phyloP scores from a whole-genome alignment of 352 stramenopile genomes.

The Phytophthora pistaciae region DNA sequence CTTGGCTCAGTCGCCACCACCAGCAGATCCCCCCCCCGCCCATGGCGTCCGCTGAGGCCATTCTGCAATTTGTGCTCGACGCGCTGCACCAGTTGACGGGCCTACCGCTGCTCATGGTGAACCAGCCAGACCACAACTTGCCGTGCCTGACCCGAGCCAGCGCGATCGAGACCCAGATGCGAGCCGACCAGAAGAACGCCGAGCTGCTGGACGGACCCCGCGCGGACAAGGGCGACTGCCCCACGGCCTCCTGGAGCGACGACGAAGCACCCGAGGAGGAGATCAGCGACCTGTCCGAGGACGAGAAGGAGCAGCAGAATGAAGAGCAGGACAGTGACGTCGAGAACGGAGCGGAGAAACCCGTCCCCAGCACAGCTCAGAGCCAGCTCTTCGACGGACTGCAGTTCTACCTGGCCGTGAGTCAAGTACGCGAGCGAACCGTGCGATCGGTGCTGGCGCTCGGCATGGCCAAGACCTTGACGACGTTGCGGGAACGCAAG shows the following conservation, averaged over 20 bases:
- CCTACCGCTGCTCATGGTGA: conserved; percentile 43
- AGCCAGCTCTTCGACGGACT: conserved; percentile 61
- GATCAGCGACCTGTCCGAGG: conserved; percentile 33
- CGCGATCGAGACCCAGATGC: conserved; percentile 27
- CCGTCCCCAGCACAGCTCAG: conserved; percentile 18
- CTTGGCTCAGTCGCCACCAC: conserved; percentile 25
- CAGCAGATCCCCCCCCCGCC: conserved; percentile 4
- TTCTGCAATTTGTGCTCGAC: conserved; percentile 50
- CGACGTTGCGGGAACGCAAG: conserved; percentile 37
- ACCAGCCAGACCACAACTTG: conserved; percentile 36
- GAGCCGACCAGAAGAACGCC: conserved; percentile 42
- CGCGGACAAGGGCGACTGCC: conserved; percentile 12
- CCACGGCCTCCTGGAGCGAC: conserved; percentile 28
- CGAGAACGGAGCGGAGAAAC: conserved; percentile 4
- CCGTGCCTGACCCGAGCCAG: conserved; percentile 25
- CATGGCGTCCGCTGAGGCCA: conserved; percentile 28
- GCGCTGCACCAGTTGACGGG: conserved; percentile 38
- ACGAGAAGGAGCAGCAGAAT: conserved; percentile 24
- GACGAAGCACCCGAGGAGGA: conserved; percentile 41
- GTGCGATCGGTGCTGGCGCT: conserved; percentile 49
- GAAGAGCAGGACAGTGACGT: conserved; percentile 11
- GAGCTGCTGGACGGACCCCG: conserved; percentile 22
- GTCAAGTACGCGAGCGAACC: conserved; percentile 43
- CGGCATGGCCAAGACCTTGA: conserved; percentile 47
- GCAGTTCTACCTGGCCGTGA: conserved; percentile 75